Evolutionary conservation across 2,329 filamentous ascomycete genomes (phyloP).

Genomic region (Fusarium nematophilum): DNA sequence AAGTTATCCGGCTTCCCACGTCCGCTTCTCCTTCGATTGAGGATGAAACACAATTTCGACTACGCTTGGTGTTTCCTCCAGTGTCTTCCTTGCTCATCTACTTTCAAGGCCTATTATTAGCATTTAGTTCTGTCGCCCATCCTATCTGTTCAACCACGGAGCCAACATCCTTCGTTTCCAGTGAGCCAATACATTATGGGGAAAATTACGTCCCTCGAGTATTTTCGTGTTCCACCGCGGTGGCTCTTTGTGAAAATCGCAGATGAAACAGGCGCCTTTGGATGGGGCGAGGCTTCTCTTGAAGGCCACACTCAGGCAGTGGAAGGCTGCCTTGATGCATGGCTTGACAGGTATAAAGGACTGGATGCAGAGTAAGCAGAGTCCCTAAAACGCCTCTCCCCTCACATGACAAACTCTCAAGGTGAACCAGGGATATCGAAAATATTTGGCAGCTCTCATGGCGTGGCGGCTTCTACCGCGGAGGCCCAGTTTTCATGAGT

Average conservation of each 20-base stretch:
- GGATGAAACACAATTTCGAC: too few relatives aligned
- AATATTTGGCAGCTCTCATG: slow-evolving; percentile 83
- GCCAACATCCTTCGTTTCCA: too few relatives aligned
- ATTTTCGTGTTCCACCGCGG: slow-evolving; percentile 78
- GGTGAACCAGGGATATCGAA: slow-evolving; percentile 75
- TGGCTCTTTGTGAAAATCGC: slow-evolving; percentile 84
- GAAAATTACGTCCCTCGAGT: slow-evolving; percentile 65
- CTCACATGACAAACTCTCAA: background rate
- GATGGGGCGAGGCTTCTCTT: slow-evolving; percentile 81
- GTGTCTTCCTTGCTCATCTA: too few relatives aligned
- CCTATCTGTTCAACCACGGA: too few relatives aligned
- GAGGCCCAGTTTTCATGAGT: slow-evolving; percentile 84
- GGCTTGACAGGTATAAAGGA: slow-evolving; percentile 70
- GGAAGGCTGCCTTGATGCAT: slow-evolving; percentile 77
- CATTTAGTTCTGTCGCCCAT: too few relatives aligned
- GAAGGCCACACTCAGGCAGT: slow-evolving; percentile 81
- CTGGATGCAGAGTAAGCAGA: slow-evolving; percentile 74
- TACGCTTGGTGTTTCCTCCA: too few relatives aligned
- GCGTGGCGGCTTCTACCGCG: slow-evolving; percentile 79
- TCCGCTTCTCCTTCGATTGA: too few relatives aligned
- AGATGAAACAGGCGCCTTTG: slow-evolving; percentile 71
- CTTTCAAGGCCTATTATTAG: too few relatives aligned
- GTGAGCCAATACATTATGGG: too few relatives aligned
- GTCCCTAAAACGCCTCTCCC: rapidly evolving
- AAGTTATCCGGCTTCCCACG: too few relatives aligned